Evolutionary conservation across 352 stramenopile species (phyloP).

Genomic region (Globisporangium splendens): DNA sequence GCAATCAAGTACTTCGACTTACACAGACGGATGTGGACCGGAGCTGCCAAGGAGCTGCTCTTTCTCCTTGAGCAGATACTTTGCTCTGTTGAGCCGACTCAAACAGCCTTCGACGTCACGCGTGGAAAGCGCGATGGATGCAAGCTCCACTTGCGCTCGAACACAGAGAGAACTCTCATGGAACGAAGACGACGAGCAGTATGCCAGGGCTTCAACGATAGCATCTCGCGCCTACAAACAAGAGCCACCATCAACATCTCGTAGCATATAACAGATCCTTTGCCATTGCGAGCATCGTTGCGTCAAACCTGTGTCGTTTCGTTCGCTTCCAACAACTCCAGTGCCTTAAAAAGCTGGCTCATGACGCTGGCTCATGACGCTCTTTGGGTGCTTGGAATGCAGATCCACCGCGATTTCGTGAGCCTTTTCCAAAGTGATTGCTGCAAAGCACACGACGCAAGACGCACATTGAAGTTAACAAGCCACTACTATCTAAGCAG

Average conservation of each 20-base stretch:
- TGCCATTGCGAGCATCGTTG: not conserved
- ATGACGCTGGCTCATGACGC: conserved; percentile 53
- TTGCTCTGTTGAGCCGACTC: conserved; percentile 39
- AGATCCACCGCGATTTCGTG: conserved; percentile 25
- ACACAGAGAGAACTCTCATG: conserved; percentile 61
- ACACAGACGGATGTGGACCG: conserved; percentile 34
- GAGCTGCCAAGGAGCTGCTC: conserved; percentile 28
- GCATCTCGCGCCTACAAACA: conserved; percentile 32
- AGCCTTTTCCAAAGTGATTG: conserved; percentile 29
- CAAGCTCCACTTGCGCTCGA: conserved; percentile 49
- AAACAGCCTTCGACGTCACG: conserved; percentile 65
- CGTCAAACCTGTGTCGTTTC: conserved; percentile 27
- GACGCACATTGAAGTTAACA: conserved; percentile 1
- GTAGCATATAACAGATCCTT: not conserved
- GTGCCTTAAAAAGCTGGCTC: conserved; percentile 40
- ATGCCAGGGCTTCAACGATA: conserved; percentile 55
- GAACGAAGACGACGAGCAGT: conserved; percentile 61
- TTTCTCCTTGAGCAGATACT: conserved; percentile 46
- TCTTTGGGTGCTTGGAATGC: conserved; percentile 30
- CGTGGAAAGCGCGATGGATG: conserved; percentile 30
- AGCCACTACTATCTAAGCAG: not conserved
- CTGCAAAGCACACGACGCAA: conserved; percentile 13
- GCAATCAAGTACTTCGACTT: conserved; percentile 10
- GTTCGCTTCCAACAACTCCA: conserved; percentile 21
- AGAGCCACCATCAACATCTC: not conserved